Evolutionary conservation across 1,284 basidiomycete species (phyloP).

Genomic region (Leccinum angustisporum): DNA sequence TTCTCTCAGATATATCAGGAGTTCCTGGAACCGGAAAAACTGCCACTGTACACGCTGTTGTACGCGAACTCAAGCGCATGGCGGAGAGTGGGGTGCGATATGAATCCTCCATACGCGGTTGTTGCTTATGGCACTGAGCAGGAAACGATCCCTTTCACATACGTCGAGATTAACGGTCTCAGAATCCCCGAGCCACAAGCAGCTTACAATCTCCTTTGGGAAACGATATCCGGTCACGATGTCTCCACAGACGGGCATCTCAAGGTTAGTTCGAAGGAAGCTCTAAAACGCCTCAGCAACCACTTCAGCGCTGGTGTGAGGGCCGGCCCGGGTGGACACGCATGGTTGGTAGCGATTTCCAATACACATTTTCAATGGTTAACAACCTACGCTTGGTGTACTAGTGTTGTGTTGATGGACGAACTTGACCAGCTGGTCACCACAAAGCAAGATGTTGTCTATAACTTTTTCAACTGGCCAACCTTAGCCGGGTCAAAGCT

Average conservation of each 20-base stretch:
- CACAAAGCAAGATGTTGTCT: slow-evolving; percentile 95
- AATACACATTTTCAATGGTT: background rate
- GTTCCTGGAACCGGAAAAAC: slow-evolving; percentile 99
- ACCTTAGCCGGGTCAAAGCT: slow-evolving; percentile 84
- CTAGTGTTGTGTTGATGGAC: slow-evolving; percentile 94
- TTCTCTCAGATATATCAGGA: slow-evolving; percentile 84
- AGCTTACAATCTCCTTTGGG: slow-evolving; percentile 89
- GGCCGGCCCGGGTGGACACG: slow-evolving; percentile 66
- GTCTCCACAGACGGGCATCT: slow-evolving; percentile 59
- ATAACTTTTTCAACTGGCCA: slow-evolving; percentile 99
- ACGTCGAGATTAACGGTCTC: slow-evolving; percentile 98
- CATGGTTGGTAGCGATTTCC: slow-evolving; percentile 50
- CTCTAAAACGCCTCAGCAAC: slow-evolving; percentile 61
- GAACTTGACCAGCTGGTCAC: slow-evolving; percentile 97
- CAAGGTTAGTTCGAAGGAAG: slow-evolving; percentile 68
- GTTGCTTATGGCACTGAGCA: slow-evolving; percentile 31
- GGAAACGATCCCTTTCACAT: slow-evolving; percentile 93
- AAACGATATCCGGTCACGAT: slow-evolving; percentile 78
- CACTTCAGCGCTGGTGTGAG: slow-evolving; percentile 58
- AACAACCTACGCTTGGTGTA: background rate
- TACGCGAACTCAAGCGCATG: slow-evolving; percentile 86
- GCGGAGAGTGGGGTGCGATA: slow-evolving; percentile 70
- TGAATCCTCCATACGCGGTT: background rate
- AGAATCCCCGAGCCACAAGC: slow-evolving; percentile 87
- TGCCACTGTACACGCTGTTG: slow-evolving; percentile 92